Base-by-base conservation (phyloP, 1,284 basidiomycete species). In the Sanguinoderma infundibulare region DNA sequence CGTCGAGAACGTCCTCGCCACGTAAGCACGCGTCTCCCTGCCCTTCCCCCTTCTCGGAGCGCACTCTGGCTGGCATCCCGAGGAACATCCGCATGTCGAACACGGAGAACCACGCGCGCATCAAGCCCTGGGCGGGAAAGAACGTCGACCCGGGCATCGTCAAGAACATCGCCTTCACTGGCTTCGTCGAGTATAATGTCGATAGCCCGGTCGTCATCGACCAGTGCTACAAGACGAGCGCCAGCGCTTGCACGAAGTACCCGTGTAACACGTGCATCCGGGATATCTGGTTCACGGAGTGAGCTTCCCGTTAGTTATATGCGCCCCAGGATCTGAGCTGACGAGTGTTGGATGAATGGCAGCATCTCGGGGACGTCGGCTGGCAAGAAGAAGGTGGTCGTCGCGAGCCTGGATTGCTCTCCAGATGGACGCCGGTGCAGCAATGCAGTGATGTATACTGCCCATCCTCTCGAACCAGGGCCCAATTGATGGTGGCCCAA, bases 351-450 rank as follows among this genome's bases (percentile, higher is more conserved):
- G 32, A 12, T 36, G 12, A 3, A 38, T 36, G n/a, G 28, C 36
- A 83, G 84, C 63, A 82, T 87, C 59, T 79, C 81, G 17, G 87
- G 87, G 1, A 86, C 84, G 20, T 81, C 83, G 2, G 85, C 83
- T 1, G 78, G 81, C 6, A 70, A 72, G 34, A 69, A 74, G 55
- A 78, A 80, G 47, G 73, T 79, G 3, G 79, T 80, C 1, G 87
- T 88, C 3, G 87, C 84, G 5, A 78, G 78, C 9, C 74, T 90
- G 40, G 74, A 78, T 30, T 90, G 87, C 71, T 88, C 86, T 22
- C 80, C 83, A 5, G 79, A 81, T 67, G 70, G 65, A n/a, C n/a
- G n/a, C 10, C 69, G 72, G 28, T 87, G 85, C 75, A 78, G 68
- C 38, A 70, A 84, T n/a, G n/a, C n/a, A n/a, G n/a, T n/a, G n/a